phyloP scores from a whole-genome alignment of 108 stramenopile genomes.

The Nitzschia inconspicua region DNA sequence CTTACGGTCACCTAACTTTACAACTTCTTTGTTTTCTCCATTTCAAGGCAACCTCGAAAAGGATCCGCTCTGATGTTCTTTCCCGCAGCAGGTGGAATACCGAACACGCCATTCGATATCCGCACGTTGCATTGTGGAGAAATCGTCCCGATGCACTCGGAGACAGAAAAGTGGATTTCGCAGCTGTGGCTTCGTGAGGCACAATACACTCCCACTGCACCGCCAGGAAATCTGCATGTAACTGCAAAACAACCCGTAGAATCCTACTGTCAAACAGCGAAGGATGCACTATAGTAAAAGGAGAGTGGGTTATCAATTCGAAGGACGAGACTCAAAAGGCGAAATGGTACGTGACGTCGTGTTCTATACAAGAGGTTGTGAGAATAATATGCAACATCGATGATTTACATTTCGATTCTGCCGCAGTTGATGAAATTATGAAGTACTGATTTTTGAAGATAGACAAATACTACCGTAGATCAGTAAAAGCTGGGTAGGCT shows the following conservation, averaged over 20 bases:
- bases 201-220: constrained; percentile 60
- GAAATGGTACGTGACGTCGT: no score
- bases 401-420: no score
- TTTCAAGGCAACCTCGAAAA: constrained; percentile 56
- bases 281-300: no score
- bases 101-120: constrained; percentile 70
- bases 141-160: constrained; percentile 44
- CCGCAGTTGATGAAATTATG: no score
- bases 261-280: constrained; percentile 40
- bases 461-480: no score
- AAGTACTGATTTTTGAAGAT: no score
- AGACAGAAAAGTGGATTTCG: constrained; percentile 76
- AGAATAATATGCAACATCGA: no score
- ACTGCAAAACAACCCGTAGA: constrained; percentile 46
- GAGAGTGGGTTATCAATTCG: no score
- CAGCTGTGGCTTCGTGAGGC: constrained; percentile 71
- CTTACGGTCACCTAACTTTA: neutral
- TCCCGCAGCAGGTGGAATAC: constrained; percentile 77
- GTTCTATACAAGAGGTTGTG: no score
- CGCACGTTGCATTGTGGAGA: constrained; percentile 82
- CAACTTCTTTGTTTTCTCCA: neutral
- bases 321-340: no score
- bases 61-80: constrained; percentile 83
- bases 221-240: constrained; percentile 54
- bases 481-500: no score